Conservation (phyloP, 352 stramenopile species). For the Nothophytophthora sp. region DNA sequence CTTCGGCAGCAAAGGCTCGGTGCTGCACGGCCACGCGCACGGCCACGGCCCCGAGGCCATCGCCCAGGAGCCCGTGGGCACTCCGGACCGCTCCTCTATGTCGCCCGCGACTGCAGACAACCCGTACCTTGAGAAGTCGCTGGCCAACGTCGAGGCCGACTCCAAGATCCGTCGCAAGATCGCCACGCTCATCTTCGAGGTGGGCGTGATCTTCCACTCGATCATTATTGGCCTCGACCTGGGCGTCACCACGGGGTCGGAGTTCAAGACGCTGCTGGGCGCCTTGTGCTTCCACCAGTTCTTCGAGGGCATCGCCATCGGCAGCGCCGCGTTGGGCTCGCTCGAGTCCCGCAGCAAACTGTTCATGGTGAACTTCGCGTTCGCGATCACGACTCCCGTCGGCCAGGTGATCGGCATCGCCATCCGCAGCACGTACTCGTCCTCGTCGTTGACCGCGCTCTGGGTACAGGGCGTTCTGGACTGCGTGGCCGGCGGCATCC, state of each 20-base stretch:
- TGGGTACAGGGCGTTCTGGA: constrained; percentile 68
- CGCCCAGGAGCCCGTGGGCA: background rate
- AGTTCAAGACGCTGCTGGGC: constrained; percentile 62
- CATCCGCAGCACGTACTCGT: constrained; percentile 56
- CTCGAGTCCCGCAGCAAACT: constrained; percentile 36
- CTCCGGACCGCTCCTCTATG: background rate
- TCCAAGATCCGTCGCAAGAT: constrained; percentile 32
- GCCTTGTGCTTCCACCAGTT: constrained; percentile 80
- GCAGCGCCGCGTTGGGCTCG: constrained; percentile 38
- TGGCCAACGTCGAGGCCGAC: background rate
- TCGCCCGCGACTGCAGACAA: constrained; percentile 7
- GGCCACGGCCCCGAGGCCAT: constrained; percentile 7
- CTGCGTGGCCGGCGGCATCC: constrained; percentile 64
- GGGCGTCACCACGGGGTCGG: constrained; percentile 38
- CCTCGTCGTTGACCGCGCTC: constrained; percentile 37
- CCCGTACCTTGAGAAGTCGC: background rate
- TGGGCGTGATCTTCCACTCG: constrained; percentile 65
- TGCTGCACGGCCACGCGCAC: constrained; percentile 24
- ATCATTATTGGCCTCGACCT: constrained; percentile 73
- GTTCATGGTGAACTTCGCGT: constrained; percentile 45
- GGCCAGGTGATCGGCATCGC: constrained; percentile 60
- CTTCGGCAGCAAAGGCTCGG: constrained; percentile 18
- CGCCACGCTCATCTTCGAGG: constrained; percentile 52
- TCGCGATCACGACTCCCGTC: constrained; percentile 58
- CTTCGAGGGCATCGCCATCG: constrained; percentile 68